Percentiles rank a stretch among this genome's conserved stretches.
Evolutionary conservation across 1,284 basidiomycete species (phyloP).

Genomic region (Ustilago bromivora): DNA sequence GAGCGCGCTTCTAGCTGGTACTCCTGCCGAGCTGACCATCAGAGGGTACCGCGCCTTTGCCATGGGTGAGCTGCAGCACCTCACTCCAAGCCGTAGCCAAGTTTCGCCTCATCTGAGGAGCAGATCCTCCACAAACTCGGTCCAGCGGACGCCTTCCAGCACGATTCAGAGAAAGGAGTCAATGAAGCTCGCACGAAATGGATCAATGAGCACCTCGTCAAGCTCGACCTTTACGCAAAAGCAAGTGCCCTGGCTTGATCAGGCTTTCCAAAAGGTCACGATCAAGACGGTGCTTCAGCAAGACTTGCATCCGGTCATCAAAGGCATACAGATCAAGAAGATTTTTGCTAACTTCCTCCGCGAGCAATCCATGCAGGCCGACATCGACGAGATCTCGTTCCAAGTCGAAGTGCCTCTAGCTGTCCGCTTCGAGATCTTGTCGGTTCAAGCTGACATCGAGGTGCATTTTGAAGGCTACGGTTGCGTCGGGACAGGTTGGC

Average conservation of each 20-base stretch:
- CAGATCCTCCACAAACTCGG: constrained; percentile 23
- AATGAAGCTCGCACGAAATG: constrained; percentile 12
- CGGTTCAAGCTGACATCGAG: constrained; percentile 50
- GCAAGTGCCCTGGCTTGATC: constrained; percentile 59
- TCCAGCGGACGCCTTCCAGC: constrained; percentile 18
- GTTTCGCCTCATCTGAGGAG: constrained; percentile 34
- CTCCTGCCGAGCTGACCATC: constrained; percentile 28
- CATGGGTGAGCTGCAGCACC: constrained; percentile 37
- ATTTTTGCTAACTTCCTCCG: constrained; percentile 41
- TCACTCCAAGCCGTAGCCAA: constrained; percentile 19
- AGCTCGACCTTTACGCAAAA: constrained; percentile 28
- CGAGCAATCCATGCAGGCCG: constrained; percentile 28
- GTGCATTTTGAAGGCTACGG: constrained; percentile 52
- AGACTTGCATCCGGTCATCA: constrained; percentile 24
- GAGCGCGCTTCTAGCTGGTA: constrained; percentile 20
- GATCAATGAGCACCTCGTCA: constrained; percentile 20
- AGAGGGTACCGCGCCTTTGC: constrained; percentile 44
- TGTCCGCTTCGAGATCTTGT: constrained; percentile 42
- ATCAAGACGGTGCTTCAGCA: constrained; percentile 30
- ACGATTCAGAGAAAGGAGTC: constrained; percentile 13
- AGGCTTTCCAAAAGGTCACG: constrained; percentile 50
- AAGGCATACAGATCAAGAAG: constrained; percentile 28
- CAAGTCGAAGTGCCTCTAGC: constrained; percentile 50
- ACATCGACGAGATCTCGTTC: constrained; percentile 47
- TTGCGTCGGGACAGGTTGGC: constrained; percentile 45